Conservation (phyloP, 371 early-diverging fungal species). For the Actinomucor elegans region DNA sequence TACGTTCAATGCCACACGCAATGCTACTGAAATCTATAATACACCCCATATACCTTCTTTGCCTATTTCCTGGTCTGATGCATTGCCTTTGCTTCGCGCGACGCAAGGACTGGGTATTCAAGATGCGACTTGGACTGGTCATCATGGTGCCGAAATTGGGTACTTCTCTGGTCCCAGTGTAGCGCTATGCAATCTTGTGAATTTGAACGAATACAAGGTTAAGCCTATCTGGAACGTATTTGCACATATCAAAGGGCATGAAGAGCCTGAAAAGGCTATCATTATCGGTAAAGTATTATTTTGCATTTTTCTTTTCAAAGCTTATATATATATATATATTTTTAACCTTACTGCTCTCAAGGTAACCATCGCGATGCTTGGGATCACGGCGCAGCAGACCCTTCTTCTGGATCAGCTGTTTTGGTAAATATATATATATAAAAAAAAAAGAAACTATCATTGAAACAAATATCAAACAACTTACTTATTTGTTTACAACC, state of each 20-base stretch:
- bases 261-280: constrained; percentile 56
- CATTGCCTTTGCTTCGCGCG: constrained; percentile 54
- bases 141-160: constrained; percentile 39
- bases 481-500: neutral
- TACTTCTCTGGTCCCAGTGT: constrained; percentile 61
- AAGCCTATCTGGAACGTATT: constrained; percentile 69
- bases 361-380: constrained; percentile 72
- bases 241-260: constrained; percentile 55
- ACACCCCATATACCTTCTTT: constrained; percentile 66
- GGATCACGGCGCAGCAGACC: constrained; percentile 69
- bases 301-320: neutral
- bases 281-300: constrained; percentile 40
- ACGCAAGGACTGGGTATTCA: constrained; percentile 47
- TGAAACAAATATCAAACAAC: neutral
- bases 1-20: constrained; percentile 49
- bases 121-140: constrained; percentile 37
- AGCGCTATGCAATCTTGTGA: constrained; percentile 52
- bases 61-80: constrained; percentile 68
- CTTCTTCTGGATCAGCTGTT: constrained; percentile 62
- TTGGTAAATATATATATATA: constrained; percentile 33
- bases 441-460: too few relatives aligned
- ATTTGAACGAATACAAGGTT: constrained; percentile 53
- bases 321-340: neutral
- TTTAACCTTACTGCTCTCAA: neutral
- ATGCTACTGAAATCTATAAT: constrained; percentile 30